Percentiles rank a stretch among this genome's conserved stretches.
Conservation (phyloP, 73 alveolate genomes). For the Tetrahymena malaccensis region DNA sequence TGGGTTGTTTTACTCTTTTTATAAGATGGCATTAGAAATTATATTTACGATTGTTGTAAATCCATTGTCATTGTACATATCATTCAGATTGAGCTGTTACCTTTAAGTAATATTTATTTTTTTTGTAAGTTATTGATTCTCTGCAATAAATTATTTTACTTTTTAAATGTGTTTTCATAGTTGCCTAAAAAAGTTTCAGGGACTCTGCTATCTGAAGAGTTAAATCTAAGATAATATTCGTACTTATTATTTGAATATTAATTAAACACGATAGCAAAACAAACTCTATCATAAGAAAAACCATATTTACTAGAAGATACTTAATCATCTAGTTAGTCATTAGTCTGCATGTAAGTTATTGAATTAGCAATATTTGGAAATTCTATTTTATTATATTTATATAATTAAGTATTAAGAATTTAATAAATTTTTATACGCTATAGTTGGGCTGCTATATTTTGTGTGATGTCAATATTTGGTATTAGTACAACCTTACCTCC, state of each 20-base stretch:
- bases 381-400: neutral
- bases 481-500: neutral
- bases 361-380: neutral
- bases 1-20: neutral
- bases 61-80: neutral
- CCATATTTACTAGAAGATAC: neutral
- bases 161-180: neutral
- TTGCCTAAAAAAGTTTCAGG: neutral
- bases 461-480: neutral
- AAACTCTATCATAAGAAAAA: neutral
- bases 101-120: neutral
- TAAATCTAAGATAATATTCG: neutral
- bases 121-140: neutral
- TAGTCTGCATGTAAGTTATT: neutral
- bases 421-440: neutral
- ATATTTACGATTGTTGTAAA: neutral
- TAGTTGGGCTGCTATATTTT: neutral
- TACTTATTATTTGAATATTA: neutral
- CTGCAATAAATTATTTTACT: neutral
- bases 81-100: neutral
- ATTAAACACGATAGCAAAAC: neutral
- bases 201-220: neutral
- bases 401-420: neutral
- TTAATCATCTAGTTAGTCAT: neutral
- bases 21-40: neutral